Conservation (phyloP, 768 basidiomycete genomes). For the Psilocybe tampanensis region DNA sequence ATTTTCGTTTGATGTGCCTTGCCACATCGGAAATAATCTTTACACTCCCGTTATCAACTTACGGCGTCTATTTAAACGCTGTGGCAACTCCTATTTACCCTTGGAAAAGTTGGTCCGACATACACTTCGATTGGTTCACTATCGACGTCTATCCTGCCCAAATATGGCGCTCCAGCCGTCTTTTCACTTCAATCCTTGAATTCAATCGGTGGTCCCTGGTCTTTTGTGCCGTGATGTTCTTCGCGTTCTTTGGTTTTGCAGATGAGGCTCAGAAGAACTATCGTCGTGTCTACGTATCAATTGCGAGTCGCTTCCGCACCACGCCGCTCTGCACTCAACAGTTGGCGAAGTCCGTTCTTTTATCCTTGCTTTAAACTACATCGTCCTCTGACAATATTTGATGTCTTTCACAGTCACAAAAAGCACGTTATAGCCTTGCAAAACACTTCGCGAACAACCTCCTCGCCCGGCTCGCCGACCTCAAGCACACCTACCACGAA, state of each 20-base stretch:
- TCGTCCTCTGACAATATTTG: too few relatives aligned
- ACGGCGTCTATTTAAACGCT: constrained; percentile 22
- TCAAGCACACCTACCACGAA: too few relatives aligned
- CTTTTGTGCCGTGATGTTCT: constrained; percentile 5
- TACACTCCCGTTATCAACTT: constrained; percentile 35
- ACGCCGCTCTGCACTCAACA: too few relatives aligned
- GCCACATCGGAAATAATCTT: constrained; percentile 38
- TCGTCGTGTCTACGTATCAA: constrained; percentile 45
- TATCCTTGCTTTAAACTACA: too few relatives aligned
- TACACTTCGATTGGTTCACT: constrained; percentile 27
- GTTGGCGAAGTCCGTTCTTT: too few relatives aligned
- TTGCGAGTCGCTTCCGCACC: too few relatives aligned
- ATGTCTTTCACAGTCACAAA: too few relatives aligned
- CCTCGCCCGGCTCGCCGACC: too few relatives aligned
- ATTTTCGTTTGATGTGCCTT: constrained; percentile 48
- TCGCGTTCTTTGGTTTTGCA: constrained; percentile 8
- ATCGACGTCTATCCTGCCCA: constrained; percentile 20
- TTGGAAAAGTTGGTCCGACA: constrained; percentile 35
- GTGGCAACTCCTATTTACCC: constrained; percentile 20
- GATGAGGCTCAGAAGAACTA: constrained; percentile 7
- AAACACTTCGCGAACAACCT: too few relatives aligned
- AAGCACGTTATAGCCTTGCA: too few relatives aligned
- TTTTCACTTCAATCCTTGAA: constrained; percentile 29
- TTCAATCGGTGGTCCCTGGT: constrained; percentile 29
- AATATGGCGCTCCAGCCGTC: constrained; percentile 35